phyloP scores from a whole-genome alignment of 371 early-diverging fungal genomes.

The Dichotomocladium elegans region DNA sequence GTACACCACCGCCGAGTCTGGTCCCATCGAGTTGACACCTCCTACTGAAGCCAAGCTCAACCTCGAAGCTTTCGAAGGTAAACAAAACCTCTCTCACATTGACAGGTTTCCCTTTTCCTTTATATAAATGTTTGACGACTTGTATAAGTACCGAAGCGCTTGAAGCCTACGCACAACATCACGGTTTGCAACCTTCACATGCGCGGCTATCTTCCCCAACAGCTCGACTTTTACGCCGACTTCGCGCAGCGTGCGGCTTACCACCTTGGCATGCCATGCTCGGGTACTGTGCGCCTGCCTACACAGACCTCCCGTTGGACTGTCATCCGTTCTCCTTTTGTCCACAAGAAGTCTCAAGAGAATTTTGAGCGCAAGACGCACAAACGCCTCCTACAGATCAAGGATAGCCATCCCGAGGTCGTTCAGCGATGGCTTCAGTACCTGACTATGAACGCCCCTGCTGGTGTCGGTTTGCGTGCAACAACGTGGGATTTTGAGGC shows the following conservation, averaged over 20 bases:
- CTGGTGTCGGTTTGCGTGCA: slow-evolving; percentile 76
- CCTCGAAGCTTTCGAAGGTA: not conserved
- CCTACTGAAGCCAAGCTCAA: not conserved
- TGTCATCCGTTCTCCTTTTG: slow-evolving; percentile 90
- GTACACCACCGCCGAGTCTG: no score
- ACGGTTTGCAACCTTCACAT: slow-evolving; percentile 75
- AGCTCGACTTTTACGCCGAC: slow-evolving; percentile 84
- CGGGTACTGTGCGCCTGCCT: slow-evolving; percentile 71
- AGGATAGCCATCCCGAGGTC: slow-evolving; percentile 75
- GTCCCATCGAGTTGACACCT: not conserved
- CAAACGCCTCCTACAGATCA: slow-evolving; percentile 79
- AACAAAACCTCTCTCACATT: no score
- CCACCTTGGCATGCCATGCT: slow-evolving; percentile 73
- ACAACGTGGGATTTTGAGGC: slow-evolving; percentile 67
- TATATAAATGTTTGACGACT: no score
- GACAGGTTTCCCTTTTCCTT: no score
- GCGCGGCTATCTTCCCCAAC: slow-evolving; percentile 70
- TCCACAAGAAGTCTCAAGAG: slow-evolving; percentile 95
- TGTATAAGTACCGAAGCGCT: slow-evolving; percentile 42
- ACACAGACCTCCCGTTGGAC: slow-evolving; percentile 86
- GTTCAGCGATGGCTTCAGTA: slow-evolving; percentile 77
- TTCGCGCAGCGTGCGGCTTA: slow-evolving; percentile 84
- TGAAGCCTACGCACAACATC: slow-evolving; percentile 57
- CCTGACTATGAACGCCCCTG: slow-evolving; percentile 68
- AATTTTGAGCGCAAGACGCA: slow-evolving; percentile 92